phyloP scores from a whole-genome alignment of 2,329 filamentous ascomycete species.

The Cercospora janseana region DNA sequence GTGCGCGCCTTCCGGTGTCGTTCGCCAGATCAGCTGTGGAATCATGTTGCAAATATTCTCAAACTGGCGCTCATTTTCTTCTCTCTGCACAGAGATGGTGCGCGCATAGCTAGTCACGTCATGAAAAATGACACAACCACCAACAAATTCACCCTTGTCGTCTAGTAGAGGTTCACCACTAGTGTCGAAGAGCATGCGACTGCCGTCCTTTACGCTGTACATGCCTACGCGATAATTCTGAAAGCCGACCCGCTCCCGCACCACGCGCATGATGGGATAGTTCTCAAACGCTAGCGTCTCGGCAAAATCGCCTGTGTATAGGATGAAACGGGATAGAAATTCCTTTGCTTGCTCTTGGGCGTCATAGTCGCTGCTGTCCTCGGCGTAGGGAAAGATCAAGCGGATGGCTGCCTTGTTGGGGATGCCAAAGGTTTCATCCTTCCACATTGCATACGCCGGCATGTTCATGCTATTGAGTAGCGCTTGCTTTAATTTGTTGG shows the following conservation, averaged over 20 bases:
- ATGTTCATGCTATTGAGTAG: conserved; percentile 72
- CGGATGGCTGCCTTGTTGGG: conserved; percentile 64
- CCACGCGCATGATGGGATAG: conserved; percentile 64
- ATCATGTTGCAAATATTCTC: conserved; percentile 69
- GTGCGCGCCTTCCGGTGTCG: conserved; percentile 61
- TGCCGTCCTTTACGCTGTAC: conserved; percentile 53
- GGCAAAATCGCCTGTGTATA: conserved; percentile 67
- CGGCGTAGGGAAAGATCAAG: conserved; percentile 38
- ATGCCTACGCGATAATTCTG: conserved; percentile 62
- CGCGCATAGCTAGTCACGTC: conserved; percentile 70
- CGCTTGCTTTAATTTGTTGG: conserved; percentile 72
- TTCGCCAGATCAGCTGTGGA: conserved; percentile 64
- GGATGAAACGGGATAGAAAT: conserved; percentile 58
- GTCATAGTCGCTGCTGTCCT: conserved; percentile 37
- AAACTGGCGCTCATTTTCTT: conserved; percentile 71
- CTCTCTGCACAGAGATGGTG: conserved; percentile 66
- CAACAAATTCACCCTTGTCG: conserved; percentile 67
- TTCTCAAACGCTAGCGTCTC: conserved; percentile 57
- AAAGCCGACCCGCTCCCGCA: conserved; percentile 61
- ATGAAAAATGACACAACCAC: conserved; percentile 68
- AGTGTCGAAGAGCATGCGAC: conserved; percentile 61
- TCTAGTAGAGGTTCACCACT: conserved; percentile 67
- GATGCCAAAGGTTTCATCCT: conserved; percentile 70
- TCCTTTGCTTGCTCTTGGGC: conserved; percentile 45
- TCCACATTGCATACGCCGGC: conserved; percentile 78